Conservation (phyloP, 306 rosid genomes). For the Acmispon strigosus region DNA sequence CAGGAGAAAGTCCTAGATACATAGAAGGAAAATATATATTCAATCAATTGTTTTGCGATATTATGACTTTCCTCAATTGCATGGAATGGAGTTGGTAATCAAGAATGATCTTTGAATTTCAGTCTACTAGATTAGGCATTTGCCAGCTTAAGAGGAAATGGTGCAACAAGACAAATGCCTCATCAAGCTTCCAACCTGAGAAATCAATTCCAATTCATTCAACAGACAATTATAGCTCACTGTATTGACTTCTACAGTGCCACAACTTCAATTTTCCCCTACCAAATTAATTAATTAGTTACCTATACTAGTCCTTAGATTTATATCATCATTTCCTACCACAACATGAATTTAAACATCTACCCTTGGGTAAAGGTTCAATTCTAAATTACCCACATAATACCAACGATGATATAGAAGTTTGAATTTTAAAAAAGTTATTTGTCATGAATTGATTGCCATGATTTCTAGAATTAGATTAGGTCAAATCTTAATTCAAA, state of each 20-base stretch:
- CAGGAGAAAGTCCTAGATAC: conserved; percentile 35
- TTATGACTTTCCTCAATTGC: conserved; percentile 21
- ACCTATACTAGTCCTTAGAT: not conserved
- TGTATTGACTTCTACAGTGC: conserved; percentile 27
- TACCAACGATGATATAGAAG: no score
- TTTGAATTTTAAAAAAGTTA: no score
- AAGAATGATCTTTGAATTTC: conserved; percentile 19
- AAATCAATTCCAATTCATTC: conserved; percentile 22
- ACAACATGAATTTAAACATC: no score
- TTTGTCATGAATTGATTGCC: no score
- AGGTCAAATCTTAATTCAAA: no score
- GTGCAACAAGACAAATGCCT: conserved; percentile 23
- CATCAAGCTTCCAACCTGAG: not conserved
- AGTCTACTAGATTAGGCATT: conserved; percentile 21
- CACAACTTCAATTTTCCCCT: not conserved
- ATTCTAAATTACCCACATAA: no score
- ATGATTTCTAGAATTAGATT: no score
- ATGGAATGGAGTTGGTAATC: conserved; percentile 16
- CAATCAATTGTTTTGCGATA: conserved; percentile 11
- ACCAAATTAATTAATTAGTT: not conserved
- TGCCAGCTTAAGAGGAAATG: conserved; percentile 6
- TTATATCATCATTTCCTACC: not conserved
- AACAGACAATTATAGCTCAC: conserved; percentile 24
- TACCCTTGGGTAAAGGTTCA: no score
- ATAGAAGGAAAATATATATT: conserved; percentile 17